Base-by-base conservation (phyloP, 768 basidiomycete species). In the Trametes sanguinea region DNA sequence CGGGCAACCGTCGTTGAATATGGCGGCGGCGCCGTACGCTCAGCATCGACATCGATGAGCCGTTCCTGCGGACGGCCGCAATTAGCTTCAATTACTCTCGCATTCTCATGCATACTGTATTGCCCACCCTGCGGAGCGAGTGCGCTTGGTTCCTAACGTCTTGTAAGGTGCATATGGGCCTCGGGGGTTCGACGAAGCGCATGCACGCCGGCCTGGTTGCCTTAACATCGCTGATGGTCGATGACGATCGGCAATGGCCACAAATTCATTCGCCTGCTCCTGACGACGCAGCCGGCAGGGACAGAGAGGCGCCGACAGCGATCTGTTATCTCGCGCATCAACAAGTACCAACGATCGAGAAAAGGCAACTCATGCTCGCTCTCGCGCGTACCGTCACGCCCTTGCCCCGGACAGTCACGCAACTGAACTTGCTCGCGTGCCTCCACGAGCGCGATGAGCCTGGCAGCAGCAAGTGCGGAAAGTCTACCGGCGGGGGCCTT, bases 221-320 rank as follows among this genome's bases (percentile, higher is more conserved):
- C 63, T 35, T 58, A 60, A 51, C 54, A 42, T 56, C 54, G 63
- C 50, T 64, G 63, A 64, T 64, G 62, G 62, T 54, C 50, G 57
- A 64, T 60, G 58, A 56, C 54, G 63, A 60, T 64, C 63, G 63
- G 63, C 63, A 64, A 59, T 29, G 51, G 44, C 58, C 61, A 57
- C 61, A 46, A 56, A 62, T 62, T 62, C 61, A 54, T 39, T 50
- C 58, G 63, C 44, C 35, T 60, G 56, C 35, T 63, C 62, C 57
- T 63, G 57, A 33, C 62, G 62, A 63, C 62, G 54, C 46, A 44
- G 46, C 39, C 47, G 48, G 48, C 53, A 48, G 35, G 37, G 51
- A 42, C 47, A 22, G 59, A 29, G 60, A 39, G 53, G 27, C 57
- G 58, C 58, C 53, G 47, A 9, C 27, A 35, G 47, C 39, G 53